Base-by-base conservation (phyloP, 192 early-diverging fungal species). In the Backusella tarrabulga region DNA sequence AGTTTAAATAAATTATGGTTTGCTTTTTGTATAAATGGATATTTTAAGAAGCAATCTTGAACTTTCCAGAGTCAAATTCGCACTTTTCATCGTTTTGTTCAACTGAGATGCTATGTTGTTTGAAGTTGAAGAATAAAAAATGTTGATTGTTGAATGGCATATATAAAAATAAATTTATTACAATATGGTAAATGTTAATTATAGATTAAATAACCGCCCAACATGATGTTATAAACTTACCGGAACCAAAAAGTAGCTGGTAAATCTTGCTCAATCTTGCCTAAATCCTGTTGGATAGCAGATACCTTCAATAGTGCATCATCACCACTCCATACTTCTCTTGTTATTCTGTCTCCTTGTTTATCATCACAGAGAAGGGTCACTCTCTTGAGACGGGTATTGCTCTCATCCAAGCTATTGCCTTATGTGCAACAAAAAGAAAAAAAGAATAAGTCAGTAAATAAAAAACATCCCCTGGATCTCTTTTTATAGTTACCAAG, bases 401-500 rank as follows among this genome's bases (percentile, higher is more conserved):
- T 66, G 21, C 17, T 23, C 9, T 70, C 38, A 41, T 23, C 14
- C 19, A 73, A 34, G 14, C n/a, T 74, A 40, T 35, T 74, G 11
- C 73, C 73, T 74, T 36, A n/a, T 63, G 56, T 63, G 14, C 56
- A 40, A 56, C 54, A 56, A 56, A 56, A 21, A 56, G 9, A 21
- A 56, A 21, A 21, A 32, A 54, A 54, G 8, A 54, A 4, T 6
- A 21, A 29, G 54, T 56, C 9, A 63, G 29, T 29, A 63, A 29
- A 26, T 21, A 29, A 1, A 63, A n/a, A 50, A 36, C 71, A 29
- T 17, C 71, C 42, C 42, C 14, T 46, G 36, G n/a, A 21, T 44
- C 71, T 46, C 71, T 63, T 63, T 63, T 63, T 63, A 71, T 41
- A 40, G n/a, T 74, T 74, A 74, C 73, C 73, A 40, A 74, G 35